Conservation (phyloP, 2,329 filamentous ascomycete genomes). For the Didymella keratinophila region DNA sequence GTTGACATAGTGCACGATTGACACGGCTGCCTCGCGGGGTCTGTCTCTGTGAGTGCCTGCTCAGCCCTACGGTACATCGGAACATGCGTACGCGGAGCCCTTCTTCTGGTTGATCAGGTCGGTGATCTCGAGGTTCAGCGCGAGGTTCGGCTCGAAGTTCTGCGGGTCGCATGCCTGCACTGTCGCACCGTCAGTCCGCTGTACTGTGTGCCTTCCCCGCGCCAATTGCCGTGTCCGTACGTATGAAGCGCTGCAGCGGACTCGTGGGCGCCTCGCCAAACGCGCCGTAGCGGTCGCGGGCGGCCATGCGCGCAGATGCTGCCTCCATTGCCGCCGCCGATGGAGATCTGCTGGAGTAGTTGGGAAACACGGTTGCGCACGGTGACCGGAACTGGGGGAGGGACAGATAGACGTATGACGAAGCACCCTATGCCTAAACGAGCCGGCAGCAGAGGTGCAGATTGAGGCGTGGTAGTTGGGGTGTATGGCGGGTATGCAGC, state of each 20-base stretch:
- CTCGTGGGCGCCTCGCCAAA: conserved; percentile 80
- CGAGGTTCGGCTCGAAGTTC: conserved; percentile 97
- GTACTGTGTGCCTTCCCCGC: neutral
- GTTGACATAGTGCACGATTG: conserved; percentile 94
- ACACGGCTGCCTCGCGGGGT: conserved; percentile 90
- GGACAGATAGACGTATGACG: conserved; percentile 22
- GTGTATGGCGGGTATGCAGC: conserved; percentile 16
- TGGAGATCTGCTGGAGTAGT: conserved; percentile 23
- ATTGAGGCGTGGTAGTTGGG: conserved; percentile 18
- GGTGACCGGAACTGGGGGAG: conserved; percentile 13
- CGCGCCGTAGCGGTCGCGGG: conserved; percentile 90
- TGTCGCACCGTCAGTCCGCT: conserved; percentile 40
- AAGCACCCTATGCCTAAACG: conserved; percentile 20
- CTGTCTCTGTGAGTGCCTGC: conserved; percentile 48
- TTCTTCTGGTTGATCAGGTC: conserved; percentile 98
- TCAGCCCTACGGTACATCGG: neutral
- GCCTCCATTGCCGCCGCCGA: conserved; percentile 73
- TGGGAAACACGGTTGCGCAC: conserved; percentile 25
- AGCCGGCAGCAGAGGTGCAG: conserved; percentile 16
- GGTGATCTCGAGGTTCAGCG: conserved; percentile 92
- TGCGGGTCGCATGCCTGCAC: conserved; percentile 94
- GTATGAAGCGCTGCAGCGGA: conserved; percentile 92
- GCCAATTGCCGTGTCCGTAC: conserved; percentile 50
- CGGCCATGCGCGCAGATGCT: conserved; percentile 91
- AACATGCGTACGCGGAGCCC: conserved; percentile 72